Evolutionary conservation across 2,329 filamentous ascomycete species (phyloP).

Genomic region (Cytospora leucostoma): DNA sequence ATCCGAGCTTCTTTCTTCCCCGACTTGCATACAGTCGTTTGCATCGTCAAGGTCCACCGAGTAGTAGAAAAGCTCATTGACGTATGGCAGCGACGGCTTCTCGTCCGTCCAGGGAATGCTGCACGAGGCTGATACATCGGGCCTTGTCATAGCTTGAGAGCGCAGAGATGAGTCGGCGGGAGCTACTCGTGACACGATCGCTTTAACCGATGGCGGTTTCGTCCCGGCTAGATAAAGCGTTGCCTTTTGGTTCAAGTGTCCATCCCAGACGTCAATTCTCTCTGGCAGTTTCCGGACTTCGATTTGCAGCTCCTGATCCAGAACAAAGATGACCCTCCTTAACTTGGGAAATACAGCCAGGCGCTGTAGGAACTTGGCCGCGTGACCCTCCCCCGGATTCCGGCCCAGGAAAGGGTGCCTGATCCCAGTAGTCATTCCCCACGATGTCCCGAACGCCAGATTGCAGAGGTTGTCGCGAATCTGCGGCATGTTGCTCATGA

Average conservation of each 20-base stretch:
- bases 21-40: constrained; percentile 34
- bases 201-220: constrained; percentile 28
- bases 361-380: constrained; percentile 44
- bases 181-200: background rate
- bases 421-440: constrained; percentile 46
- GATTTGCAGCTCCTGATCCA: constrained; percentile 52
- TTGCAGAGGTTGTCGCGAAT: constrained; percentile 44
- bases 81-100: constrained; percentile 44
- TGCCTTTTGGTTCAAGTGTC: constrained; percentile 23
- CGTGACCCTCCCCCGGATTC: constrained; percentile 43
- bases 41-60: constrained; percentile 37
- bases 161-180: background rate
- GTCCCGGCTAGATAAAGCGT: constrained; percentile 17
- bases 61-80: constrained; percentile 44
- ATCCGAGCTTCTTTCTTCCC: constrained; percentile 12
- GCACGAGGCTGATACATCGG: background rate
- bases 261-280: constrained; percentile 16
- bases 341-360: constrained; percentile 45
- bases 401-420: constrained; percentile 49
- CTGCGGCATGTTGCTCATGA: constrained; percentile 48
- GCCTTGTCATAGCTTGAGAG: background rate
- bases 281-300: constrained; percentile 39
- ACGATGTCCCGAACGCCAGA: constrained; percentile 50
- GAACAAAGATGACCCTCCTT: constrained; percentile 46
- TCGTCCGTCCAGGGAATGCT: constrained; percentile 24